Evolutionary conservation across 2,329 filamentous ascomycete genomes (phyloP).

Genomic region (Alternaria dauci): DNA sequence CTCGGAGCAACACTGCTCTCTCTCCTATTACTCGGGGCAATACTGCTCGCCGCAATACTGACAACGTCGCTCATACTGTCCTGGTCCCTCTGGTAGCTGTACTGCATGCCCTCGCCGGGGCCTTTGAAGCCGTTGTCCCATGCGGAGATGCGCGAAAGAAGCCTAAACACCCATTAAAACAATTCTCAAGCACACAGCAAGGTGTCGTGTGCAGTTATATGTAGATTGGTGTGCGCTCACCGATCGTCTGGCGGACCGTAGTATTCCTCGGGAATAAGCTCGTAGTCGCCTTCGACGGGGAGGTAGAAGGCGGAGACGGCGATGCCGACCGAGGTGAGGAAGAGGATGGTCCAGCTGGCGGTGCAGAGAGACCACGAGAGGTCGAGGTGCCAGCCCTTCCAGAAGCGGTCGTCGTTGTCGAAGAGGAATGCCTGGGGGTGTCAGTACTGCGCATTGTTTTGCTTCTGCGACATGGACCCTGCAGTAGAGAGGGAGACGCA

Average conservation of each 20-base stretch:
- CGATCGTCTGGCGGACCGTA: slow-evolving; percentile 44
- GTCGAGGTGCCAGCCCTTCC: slow-evolving; percentile 81
- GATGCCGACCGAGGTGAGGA: slow-evolving; percentile 66
- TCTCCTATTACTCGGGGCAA: slow-evolving; percentile 18
- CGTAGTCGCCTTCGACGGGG: slow-evolving; percentile 85
- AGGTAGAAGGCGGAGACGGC: slow-evolving; percentile 73
- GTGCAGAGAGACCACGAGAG: slow-evolving; percentile 77
- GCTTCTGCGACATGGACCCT: not conserved
- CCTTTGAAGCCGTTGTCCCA: slow-evolving; percentile 49
- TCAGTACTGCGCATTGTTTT: slow-evolving; percentile 16
- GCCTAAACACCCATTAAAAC: slow-evolving; percentile 38
- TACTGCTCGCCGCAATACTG: slow-evolving; percentile 16
- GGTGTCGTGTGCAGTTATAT: not conserved
- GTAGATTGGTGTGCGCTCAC: slow-evolving; percentile 30
- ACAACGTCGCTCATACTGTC: slow-evolving; percentile 31
- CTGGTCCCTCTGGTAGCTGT: slow-evolving; percentile 33
- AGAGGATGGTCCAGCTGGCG: slow-evolving; percentile 65
- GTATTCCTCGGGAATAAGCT: slow-evolving; percentile 66
- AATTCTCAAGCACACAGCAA: slow-evolving; percentile 9
- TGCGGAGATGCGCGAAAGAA: slow-evolving; percentile 44
- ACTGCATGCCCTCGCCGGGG: slow-evolving; percentile 24
- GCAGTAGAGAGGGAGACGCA: not conserved
- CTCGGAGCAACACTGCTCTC: slow-evolving; percentile 18
- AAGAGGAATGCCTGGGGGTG: slow-evolving; percentile 76
- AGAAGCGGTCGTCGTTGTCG: slow-evolving; percentile 84